Base-by-base conservation (phyloP, 805 yeast genomes). In the Saccharomycopsis sp. region DNA sequence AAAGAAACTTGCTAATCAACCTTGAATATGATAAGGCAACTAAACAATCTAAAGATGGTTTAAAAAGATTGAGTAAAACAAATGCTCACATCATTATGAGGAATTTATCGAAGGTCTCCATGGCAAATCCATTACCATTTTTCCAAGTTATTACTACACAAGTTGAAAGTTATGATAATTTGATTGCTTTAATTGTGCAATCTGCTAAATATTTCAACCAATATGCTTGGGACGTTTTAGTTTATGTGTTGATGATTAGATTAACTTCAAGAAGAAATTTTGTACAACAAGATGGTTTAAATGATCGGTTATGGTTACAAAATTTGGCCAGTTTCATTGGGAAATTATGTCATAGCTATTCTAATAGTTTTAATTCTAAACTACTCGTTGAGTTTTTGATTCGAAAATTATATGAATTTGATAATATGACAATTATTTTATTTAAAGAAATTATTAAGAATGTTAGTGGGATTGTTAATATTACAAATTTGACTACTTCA, bases 91-190 rank as follows among this genome's bases (percentile, higher is more conserved):
- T 74, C 18, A 79, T 83, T 72, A 79, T 80, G 72, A 67, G 87
- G 46, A 66, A 74, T 34, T 61, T 89, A 19, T 80, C 94, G 0
- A 76, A 78, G 48, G 66, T 85, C 10, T 71, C 87, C 17, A 77
- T 74, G 44, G 61, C 81, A 1, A 85, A 85, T 55, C 96, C 97
- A 2, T 55, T 87, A 15, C 80, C 94, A 2, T 74, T 87, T 12
- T 72, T 88, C 33, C 61, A 72, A 18, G 78, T 83, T 0, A 69
- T 84, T 34, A 66, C 88, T 9, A 74, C 75, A 34, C 96, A 86
- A 53, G 75, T 89, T 48, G 97, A 89, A 58, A 85, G 92, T 62
- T 89, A 89, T 55, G 95, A 82, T 53, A 89, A 89, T 53, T 70
- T 89, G 47, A 81, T 79, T 34, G 76, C 74, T 29, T 64, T 89